Conservation (phyloP, 2,329 filamentous ascomycete genomes). For the Leptographium radiaticola region DNA sequence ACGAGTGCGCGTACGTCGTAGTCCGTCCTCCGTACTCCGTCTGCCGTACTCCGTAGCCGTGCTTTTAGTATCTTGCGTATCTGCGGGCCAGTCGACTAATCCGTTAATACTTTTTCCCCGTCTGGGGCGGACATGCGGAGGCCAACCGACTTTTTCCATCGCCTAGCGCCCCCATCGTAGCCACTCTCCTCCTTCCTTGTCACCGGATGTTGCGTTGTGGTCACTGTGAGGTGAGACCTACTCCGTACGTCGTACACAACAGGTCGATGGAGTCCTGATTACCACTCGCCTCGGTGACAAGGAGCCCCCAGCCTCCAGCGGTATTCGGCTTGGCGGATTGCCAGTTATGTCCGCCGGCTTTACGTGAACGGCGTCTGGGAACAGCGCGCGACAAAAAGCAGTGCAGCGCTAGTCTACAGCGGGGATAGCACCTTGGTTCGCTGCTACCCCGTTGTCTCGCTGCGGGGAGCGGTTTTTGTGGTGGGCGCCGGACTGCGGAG, state of each 20-base stretch:
- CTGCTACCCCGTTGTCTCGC: no score
- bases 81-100: neutral
- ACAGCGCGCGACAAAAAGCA: neutral
- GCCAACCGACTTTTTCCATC: neutral
- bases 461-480: neutral
- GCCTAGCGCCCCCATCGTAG: neutral
- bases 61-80: no score
- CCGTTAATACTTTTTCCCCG: neutral
- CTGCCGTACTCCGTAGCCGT: neutral
- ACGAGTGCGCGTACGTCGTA: no score
- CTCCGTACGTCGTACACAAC: no score
- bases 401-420: neutral
- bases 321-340: neutral
- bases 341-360: neutral
- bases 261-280: neutral
- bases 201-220: neutral
- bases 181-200: neutral
- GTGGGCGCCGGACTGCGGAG: neutral
- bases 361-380: neutral
- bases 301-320: neutral
- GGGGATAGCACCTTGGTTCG: neutral
- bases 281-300: neutral
- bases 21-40: no score
- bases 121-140: neutral
- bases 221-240: neutral